Conservation (phyloP, 2,329 filamentous ascomycete species). For the Pleurostoma richardsiae region DNA sequence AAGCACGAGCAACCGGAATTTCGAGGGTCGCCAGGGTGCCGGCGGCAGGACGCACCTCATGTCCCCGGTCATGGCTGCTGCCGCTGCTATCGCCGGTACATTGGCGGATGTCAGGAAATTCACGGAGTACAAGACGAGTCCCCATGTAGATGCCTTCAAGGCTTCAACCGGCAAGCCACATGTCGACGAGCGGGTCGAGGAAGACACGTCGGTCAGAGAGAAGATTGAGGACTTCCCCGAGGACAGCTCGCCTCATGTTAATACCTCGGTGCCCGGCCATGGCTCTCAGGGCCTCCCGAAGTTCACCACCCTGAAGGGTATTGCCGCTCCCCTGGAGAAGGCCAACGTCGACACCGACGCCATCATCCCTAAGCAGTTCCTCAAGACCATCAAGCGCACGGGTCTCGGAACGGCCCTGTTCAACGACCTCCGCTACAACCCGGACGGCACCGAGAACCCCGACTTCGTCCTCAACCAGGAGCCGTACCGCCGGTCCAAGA, state of each 20-base stretch:
- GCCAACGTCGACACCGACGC: slow-evolving; percentile 97
- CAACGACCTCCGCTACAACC: slow-evolving; percentile 73
- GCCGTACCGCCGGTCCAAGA: slow-evolving; percentile 78
- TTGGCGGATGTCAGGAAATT: slow-evolving; percentile 87
- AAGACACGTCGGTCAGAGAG: slow-evolving; percentile 48
- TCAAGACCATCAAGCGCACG: slow-evolving; percentile 98
- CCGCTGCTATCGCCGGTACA: slow-evolving; percentile 83
- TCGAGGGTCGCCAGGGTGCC: slow-evolving; percentile 92
- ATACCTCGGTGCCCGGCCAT: slow-evolving; percentile 46
- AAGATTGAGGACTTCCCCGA: slow-evolving; percentile 52
- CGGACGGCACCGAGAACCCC: slow-evolving; percentile 68
- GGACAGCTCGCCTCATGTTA: slow-evolving; percentile 61
- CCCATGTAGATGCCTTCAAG: slow-evolving; percentile 54
- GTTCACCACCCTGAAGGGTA: slow-evolving; percentile 79
- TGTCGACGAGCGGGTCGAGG: slow-evolving; percentile 46
- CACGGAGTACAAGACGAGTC: slow-evolving; percentile 52
- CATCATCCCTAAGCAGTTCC: slow-evolving; percentile 98
- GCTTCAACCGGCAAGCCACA: slow-evolving; percentile 36
- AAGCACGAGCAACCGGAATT: slow-evolving; percentile 94
- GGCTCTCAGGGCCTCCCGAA: slow-evolving; percentile 66
- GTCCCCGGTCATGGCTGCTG: slow-evolving; percentile 95
- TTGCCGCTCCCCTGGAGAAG: slow-evolving; percentile 81
- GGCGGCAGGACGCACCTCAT: slow-evolving; percentile 89
- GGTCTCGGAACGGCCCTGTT: slow-evolving; percentile 87
- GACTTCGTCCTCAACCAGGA: slow-evolving; percentile 88